A percentile compares a stretch with the other conserved stretches of the same genome.
Conservation (phyloP, 192 early-diverging fungal genomes). For the Entomortierella beljakovae region DNA sequence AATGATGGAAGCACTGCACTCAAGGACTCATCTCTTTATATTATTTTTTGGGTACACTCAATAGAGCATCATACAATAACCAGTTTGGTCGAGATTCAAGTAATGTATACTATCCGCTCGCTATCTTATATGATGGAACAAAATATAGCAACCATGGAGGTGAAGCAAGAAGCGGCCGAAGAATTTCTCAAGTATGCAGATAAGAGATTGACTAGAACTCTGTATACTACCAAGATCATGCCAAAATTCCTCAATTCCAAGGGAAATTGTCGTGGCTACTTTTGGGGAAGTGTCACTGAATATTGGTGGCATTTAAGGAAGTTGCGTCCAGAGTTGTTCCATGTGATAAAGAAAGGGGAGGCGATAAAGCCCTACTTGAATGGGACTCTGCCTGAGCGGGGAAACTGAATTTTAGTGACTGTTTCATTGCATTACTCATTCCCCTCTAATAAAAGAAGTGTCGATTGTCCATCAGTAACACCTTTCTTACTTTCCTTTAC, state of each 20-base stretch:
- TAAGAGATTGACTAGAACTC: conserved; percentile 13
- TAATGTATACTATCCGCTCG: conserved; percentile 26
- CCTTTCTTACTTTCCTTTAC: not conserved
- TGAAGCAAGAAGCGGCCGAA: conserved; percentile 37
- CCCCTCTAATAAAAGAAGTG: not conserved
- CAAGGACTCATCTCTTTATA: not conserved
- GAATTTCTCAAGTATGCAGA: conserved; percentile 31
- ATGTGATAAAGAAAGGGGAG: not conserved
- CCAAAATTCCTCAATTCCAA: conserved; percentile 35
- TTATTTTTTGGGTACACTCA: not conserved
- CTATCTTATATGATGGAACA: conserved; percentile 49
- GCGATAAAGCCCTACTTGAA: not conserved
- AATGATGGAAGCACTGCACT: not conserved
- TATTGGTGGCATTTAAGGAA: conserved; percentile 37
- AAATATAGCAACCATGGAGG: conserved; percentile 31
- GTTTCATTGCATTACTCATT: not conserved
- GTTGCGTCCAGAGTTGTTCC: conserved; percentile 27
- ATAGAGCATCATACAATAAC: conserved; percentile 41
- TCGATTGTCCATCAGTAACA: no score
- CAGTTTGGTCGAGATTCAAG: conserved; percentile 28
- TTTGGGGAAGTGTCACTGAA: conserved; percentile 37
- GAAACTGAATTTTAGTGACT: not conserved
- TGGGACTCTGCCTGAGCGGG: not conserved
- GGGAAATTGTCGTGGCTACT: conserved; percentile 43
- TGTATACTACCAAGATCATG: conserved; percentile 31